These are phyloP conservation scores for Flagelloscypha sp. DNA, from an alignment of 768 basidiomycete species.

Conservation along the genomic window DNA sequence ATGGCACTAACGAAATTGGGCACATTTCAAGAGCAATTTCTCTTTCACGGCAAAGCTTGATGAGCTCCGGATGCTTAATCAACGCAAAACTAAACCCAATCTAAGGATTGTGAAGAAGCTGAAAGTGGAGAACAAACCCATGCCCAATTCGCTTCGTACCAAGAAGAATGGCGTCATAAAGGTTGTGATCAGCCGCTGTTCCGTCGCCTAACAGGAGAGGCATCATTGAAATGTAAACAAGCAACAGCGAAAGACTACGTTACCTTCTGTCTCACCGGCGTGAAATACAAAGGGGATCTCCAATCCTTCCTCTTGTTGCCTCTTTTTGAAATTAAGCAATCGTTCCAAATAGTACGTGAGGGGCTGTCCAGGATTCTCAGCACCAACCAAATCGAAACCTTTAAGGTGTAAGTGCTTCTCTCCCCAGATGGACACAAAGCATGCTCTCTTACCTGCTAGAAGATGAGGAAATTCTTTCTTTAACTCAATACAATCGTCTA, in stretches of 20 bases:
- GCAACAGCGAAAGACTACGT: too few relatives aligned
- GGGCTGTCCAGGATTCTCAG: constrained; percentile 54
- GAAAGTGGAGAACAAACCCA: constrained; percentile 35
- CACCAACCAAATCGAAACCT: constrained; percentile 80
- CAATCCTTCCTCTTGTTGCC: constrained; percentile 47
- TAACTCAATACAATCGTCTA: constrained; percentile 67
- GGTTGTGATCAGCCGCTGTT: constrained; percentile 55
- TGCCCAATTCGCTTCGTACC: constrained; percentile 79
- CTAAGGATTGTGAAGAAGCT: not conserved
- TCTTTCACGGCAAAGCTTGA: constrained; percentile 56
- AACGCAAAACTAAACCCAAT: constrained; percentile 63
- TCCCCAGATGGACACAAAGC: too few relatives aligned
- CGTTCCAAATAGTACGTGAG: constrained; percentile 55
- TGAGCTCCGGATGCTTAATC: constrained; percentile 67
- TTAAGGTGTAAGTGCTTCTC: too few relatives aligned
- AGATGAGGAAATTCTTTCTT: constrained; percentile 70
- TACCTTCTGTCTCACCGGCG: constrained; percentile 81
- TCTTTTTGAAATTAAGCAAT: constrained; percentile 49
- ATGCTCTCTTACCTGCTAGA: constrained; percentile 46
- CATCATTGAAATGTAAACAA: too few relatives aligned
- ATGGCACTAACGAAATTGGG: constrained; percentile 67
- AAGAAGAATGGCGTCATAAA: constrained; percentile 72
- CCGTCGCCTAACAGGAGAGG: constrained; percentile 73
- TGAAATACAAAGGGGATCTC: constrained; percentile 75
- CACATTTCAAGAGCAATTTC: constrained; percentile 67